phyloP scores from a whole-genome alignment of 495 filamentous ascomycete species.

The Wilcoxina mikolae region DNA sequence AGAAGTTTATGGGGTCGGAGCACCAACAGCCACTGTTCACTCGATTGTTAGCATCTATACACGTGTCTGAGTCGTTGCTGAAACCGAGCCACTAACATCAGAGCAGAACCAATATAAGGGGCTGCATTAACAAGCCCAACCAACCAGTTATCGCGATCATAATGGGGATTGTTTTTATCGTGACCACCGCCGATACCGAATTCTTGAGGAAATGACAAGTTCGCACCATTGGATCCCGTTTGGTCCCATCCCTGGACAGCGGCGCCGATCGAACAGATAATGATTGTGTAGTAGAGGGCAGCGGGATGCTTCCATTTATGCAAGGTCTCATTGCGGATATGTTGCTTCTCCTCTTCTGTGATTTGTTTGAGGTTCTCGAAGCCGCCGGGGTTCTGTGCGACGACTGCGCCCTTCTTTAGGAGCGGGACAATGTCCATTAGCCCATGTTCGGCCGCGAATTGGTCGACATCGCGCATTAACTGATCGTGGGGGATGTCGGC shows the following conservation, averaged over 20 bases:
- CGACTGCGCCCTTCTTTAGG: constrained; percentile 48
- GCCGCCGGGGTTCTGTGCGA: constrained; percentile 44
- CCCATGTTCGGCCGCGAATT: constrained; percentile 39
- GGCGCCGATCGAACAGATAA: constrained; percentile 57
- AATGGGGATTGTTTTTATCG: constrained; percentile 20
- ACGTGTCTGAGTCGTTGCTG: background rate
- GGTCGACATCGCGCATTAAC: constrained; percentile 42
- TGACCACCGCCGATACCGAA: constrained; percentile 42
- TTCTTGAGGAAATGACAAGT: constrained; percentile 48
- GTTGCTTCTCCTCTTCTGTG: constrained; percentile 38
- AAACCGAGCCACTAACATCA: constrained; percentile 58
- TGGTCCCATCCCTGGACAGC: constrained; percentile 64
- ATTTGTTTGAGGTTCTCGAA: constrained; percentile 44
- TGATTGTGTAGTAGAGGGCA: constrained; percentile 46
- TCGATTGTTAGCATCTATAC: constrained; percentile 32
- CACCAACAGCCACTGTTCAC: constrained; percentile 47
- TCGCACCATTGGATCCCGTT: constrained; percentile 64
- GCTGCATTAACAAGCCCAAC: constrained; percentile 49
- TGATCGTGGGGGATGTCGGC: constrained; percentile 38
- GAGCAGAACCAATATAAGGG: constrained; percentile 65
- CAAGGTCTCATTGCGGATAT: constrained; percentile 41
- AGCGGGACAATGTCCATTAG: constrained; percentile 37
- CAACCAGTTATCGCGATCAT: constrained; percentile 33
- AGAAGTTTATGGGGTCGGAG: constrained; percentile 54
- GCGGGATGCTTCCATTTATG: constrained; percentile 52